Evolutionary conservation across 805 yeast species (phyloP).

Genomic region (Nematodospora valgi): DNA sequence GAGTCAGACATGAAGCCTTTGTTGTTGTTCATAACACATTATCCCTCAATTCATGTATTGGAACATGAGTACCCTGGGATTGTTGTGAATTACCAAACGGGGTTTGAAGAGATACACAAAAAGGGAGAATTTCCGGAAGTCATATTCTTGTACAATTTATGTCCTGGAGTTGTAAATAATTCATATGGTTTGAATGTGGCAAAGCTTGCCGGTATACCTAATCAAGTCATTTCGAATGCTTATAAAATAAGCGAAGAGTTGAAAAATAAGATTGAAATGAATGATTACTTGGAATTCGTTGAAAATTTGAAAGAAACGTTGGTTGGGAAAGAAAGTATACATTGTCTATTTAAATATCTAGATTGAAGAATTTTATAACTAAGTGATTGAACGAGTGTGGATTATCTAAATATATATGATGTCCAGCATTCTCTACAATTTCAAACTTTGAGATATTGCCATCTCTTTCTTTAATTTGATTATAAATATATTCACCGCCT

Average conservation of each 20-base stretch:
- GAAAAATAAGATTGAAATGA: slow-evolving; percentile 23
- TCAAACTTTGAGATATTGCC: slow-evolving; percentile 17
- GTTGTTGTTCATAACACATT: slow-evolving; percentile 81
- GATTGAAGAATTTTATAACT: slow-evolving; percentile 21
- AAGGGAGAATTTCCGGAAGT: slow-evolving; percentile 32
- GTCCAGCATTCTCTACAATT: slow-evolving; percentile 36
- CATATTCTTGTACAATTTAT: slow-evolving; percentile 35
- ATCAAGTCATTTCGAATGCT: slow-evolving; percentile 44
- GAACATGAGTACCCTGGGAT: slow-evolving; percentile 34
- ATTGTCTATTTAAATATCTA: slow-evolving; percentile 1
- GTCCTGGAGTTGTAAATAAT: slow-evolving; percentile 41
- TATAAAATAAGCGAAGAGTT: slow-evolving; percentile 30
- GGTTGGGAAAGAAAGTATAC: not conserved
- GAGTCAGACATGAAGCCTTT: slow-evolving; percentile 41
- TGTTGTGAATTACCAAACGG: slow-evolving; percentile 71
- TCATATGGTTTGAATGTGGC: slow-evolving; percentile 90
- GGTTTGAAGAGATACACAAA: slow-evolving; percentile 42
- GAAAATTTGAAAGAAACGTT: not conserved
- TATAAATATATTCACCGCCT: slow-evolving; percentile 34
- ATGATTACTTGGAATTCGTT: slow-evolving; percentile 3
- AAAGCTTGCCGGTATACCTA: slow-evolving; percentile 61
- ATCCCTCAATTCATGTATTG: slow-evolving; percentile 59
- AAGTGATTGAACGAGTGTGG: slow-evolving; percentile 28
- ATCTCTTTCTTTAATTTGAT: slow-evolving; percentile 18
- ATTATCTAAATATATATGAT: slow-evolving; percentile 41